Percentiles rank a stretch among this genome's conserved stretches.
phyloP scores from a whole-genome alignment of 495 filamentous ascomycete genomes.

The Aspergillus homomorphus region DNA sequence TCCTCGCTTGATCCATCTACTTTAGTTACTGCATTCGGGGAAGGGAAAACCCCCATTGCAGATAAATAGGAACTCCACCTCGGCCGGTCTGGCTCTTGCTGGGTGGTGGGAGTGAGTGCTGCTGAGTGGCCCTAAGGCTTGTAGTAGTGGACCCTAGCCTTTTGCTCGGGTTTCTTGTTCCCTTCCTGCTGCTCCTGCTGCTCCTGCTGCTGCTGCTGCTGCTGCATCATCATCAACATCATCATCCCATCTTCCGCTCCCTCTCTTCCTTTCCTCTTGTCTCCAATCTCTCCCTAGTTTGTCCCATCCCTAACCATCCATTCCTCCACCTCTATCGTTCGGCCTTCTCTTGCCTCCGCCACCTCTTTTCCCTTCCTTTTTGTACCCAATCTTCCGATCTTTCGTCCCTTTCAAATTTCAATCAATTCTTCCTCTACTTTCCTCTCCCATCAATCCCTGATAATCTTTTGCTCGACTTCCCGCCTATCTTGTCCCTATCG shows the following conservation, averaged over 20 bases:
- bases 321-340: neutral
- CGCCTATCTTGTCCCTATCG: no score
- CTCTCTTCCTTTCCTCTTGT: slow-evolving; percentile 8
- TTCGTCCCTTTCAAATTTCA: neutral
- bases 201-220: neutral
- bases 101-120: neutral
- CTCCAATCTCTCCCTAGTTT: neutral
- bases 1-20: neutral
- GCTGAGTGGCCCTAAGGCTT: neutral
- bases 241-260: slow-evolving; percentile 10
- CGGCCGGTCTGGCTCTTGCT: neutral
- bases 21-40: neutral
- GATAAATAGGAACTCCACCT: neutral
- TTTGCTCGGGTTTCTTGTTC: slow-evolving; percentile 10
- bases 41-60: neutral
- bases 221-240: slow-evolving; percentile 12
- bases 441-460: no score
- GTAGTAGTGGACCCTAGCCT: neutral
- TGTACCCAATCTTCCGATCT: neutral
- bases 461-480: no score
- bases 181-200: neutral
- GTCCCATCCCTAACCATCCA: neutral
- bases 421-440: neutral
- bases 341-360: no score
- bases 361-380: neutral